These are phyloP conservation scores for Croton setiger DNA, from an alignment of 441 rosid genomes.

Conservation along the genomic window DNA sequence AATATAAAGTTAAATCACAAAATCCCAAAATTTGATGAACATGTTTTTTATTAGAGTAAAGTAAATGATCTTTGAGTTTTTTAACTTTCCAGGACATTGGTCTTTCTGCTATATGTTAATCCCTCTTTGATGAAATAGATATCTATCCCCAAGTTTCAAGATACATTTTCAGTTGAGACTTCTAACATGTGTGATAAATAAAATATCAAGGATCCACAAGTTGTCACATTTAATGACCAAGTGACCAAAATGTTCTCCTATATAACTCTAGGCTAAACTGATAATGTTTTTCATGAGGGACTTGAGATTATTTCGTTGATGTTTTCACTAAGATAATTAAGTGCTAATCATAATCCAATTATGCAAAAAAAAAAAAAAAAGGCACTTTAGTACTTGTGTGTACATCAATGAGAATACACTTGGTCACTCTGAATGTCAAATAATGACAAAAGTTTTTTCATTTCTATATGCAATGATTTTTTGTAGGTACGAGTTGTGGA, in stretches of 20 bases:
- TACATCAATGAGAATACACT: too few relatives aligned
- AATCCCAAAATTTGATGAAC: not conserved
- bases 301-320: too few relatives aligned
- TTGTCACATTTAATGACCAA: not conserved
- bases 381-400: not conserved
- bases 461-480: constrained; percentile 9
- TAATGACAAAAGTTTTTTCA: constrained; percentile 2
- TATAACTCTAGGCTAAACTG: not conserved
- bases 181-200: not conserved
- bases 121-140: not conserved
- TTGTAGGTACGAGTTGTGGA: constrained; percentile 88
- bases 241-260: not conserved
- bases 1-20: not conserved
- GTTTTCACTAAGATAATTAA: too few relatives aligned
- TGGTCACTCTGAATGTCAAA: not conserved
- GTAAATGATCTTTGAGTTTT: not conserved
- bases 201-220: not conserved
- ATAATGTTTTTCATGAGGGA: too few relatives aligned
- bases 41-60: not conserved
- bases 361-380: too few relatives aligned
- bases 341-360: constrained; percentile 8
- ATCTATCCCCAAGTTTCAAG: not conserved
- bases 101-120: not conserved
- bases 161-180: not conserved
- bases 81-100: not conserved